Evolutionary conservation across 176 grass and related monocot species (phyloP).

Genomic region (Typha latifolia): DNA sequence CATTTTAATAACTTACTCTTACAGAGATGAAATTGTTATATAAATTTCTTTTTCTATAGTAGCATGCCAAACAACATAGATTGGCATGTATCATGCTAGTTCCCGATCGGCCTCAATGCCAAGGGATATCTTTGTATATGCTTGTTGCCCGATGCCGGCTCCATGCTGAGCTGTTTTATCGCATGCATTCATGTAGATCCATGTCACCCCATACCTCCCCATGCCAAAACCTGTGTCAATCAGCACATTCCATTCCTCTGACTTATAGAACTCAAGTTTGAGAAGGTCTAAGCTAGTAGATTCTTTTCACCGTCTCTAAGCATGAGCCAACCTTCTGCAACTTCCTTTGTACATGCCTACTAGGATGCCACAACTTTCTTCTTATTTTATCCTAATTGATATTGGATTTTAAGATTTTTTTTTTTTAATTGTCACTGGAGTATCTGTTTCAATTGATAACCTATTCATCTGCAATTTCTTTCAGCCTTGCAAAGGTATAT

Average conservation of each 20-base stretch:
- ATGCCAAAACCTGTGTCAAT: too few relatives aligned
- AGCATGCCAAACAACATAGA: too few relatives aligned
- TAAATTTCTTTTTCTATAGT: too few relatives aligned
- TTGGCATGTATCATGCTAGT: too few relatives aligned
- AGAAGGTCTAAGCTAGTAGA: not conserved
- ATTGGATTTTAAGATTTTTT: not conserved
- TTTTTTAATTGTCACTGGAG: not conserved
- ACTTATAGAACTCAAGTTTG: not conserved
- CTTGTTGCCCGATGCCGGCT: too few relatives aligned
- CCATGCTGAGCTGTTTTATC: too few relatives aligned
- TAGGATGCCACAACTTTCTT: not conserved
- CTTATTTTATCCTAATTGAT: not conserved
- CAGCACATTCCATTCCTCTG: not conserved
- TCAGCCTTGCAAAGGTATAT: conserved; percentile 96
- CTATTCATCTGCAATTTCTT: not conserved
- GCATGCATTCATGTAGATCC: too few relatives aligned
- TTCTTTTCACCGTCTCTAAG: not conserved
- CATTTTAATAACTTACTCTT: too few relatives aligned
- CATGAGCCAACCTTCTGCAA: not conserved
- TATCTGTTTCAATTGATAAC: not conserved
- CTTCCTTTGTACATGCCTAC: not conserved
- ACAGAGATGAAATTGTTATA: too few relatives aligned
- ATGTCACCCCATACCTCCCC: too few relatives aligned
- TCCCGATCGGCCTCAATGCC: too few relatives aligned
- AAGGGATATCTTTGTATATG: too few relatives aligned